phyloP scores from a whole-genome alignment of 2,329 filamentous ascomycete genomes.

The Aaosphaeria pasadenensis region DNA sequence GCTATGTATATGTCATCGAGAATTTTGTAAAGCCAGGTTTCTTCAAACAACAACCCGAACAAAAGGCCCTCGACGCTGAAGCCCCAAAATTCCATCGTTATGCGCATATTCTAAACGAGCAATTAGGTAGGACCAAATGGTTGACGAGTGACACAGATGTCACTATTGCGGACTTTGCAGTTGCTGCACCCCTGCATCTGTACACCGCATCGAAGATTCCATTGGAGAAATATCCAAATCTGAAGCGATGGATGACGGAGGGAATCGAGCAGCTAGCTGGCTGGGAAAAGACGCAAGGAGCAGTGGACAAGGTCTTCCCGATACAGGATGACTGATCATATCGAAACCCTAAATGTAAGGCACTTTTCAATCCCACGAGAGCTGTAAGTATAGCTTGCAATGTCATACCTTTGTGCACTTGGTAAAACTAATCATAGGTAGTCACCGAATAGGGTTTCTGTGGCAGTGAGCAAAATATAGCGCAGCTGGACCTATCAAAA shows the following conservation, averaged over 20 bases:
- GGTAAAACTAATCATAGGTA: no score
- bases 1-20: constrained; percentile 42
- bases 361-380: no score
- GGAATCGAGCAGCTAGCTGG: constrained; percentile 34
- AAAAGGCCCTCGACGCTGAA: constrained; percentile 32
- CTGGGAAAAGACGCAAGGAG: constrained; percentile 41
- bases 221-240: constrained; percentile 37
- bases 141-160: constrained; percentile 31
- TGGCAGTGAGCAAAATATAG: no score
- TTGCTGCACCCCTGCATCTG: constrained; percentile 41
- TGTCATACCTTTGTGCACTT: no score
- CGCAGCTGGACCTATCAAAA: no score
- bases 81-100: constrained; percentile 32
- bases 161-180: constrained; percentile 43
- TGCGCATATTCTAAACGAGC: constrained; percentile 37
- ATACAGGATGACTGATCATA: no score
- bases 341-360: no score
- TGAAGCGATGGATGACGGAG: constrained; percentile 39
- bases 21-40: constrained; percentile 40
- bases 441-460: no score
- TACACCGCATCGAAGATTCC: constrained; percentile 33
- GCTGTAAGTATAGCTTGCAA: no score
- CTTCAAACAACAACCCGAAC: constrained; percentile 33
- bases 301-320: constrained; percentile 31
- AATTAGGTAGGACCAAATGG: constrained; percentile 38